Base-by-base conservation (phyloP, 2,329 filamentous ascomycete genomes). In the Arthrobotrys sphaeroides region DNA sequence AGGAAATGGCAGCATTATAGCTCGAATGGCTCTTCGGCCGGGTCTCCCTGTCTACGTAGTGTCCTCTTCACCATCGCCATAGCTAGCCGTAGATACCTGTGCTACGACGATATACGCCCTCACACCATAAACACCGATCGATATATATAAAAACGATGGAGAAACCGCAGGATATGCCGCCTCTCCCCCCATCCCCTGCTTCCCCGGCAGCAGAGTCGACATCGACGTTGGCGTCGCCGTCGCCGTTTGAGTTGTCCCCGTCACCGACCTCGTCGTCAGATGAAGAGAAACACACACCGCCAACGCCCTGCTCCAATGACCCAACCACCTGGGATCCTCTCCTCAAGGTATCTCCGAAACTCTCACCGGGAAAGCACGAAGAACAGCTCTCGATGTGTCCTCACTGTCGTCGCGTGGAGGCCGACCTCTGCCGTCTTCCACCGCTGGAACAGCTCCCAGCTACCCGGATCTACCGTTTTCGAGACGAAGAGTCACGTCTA, bases 401-500 rank as follows among this genome's bases (percentile, higher is more conserved):
- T 5, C 72, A 75, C 51, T 75, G 72, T 24, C 64, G 72, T n/a
- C 53, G 57, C 3, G 57, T 75, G 5, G 72, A 75, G 72, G 49
- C 72, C 9, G 45, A 68, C 13, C 72, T 69, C 49, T 62, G 53
- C 24, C 72, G 57, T 57, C 62, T 75, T 9, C 57, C 62, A 9
- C 70, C 64, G 6, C 64, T 75, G 33, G 72, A 64, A 16, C 47
- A 64, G 9, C 64, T 75, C 3, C 72, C 64, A 12, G 20, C 57
- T 7, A 64, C 72, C 18, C 55, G 38, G 26, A 49, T 38, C 42
- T 75, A 75, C 49, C 47, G 72, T 43, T 75, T 75, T 40, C 57
- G 64, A 9, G 72, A 75, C 20, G 72, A 69, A 49, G 72, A 75
- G 28, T 69, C 64, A 1, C 57, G 72, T 10, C 64, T 75, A 7